Evolutionary conservation across 1,284 basidiomycete genomes (phyloP).

Genomic region (Trichosporon faecale): DNA sequence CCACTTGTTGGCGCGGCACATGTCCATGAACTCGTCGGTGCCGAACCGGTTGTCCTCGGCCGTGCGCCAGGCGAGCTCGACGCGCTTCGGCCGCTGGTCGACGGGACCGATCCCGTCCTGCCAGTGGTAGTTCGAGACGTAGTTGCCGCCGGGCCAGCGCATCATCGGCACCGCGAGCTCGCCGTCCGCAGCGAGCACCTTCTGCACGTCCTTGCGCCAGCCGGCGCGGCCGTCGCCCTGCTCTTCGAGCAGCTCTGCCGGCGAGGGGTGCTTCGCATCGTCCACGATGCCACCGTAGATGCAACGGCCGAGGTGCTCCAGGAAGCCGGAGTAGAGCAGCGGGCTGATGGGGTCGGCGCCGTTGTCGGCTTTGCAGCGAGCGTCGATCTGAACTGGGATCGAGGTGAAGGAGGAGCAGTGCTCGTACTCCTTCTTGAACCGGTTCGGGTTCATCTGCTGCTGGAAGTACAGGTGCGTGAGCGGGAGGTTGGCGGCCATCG

Average conservation of each 20-base stretch:
- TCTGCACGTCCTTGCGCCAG: slow-evolving; percentile 61
- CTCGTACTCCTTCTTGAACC: slow-evolving; percentile 8
- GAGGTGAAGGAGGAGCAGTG: slow-evolving; percentile 4
- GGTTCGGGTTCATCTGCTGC: slow-evolving; percentile 7
- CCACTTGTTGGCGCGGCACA: slow-evolving; percentile 33
- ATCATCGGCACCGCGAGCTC: slow-evolving; percentile 59
- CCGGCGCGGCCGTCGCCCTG: slow-evolving; percentile 50
- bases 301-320: slow-evolving; percentile 60
- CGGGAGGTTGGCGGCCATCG: slow-evolving; percentile 14
- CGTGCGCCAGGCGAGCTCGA: slow-evolving; percentile 62
- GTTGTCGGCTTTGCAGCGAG: slow-evolving; percentile 3
- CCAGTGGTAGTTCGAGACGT: slow-evolving; percentile 61
- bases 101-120: slow-evolving; percentile 62
- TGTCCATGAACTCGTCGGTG: slow-evolving; percentile 56
- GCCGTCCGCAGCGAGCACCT: slow-evolving; percentile 55
- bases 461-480: slow-evolving; percentile 13
- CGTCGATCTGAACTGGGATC: slow-evolving; percentile 10
- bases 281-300: slow-evolving; percentile 62
- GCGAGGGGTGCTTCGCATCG: slow-evolving; percentile 50
- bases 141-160: slow-evolving; percentile 59
- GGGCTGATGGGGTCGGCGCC: slow-evolving; percentile 20
- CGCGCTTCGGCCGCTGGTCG: slow-evolving; percentile 57
- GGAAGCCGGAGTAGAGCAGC: slow-evolving; percentile 59
- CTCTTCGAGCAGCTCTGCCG: slow-evolving; percentile 36
- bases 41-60: slow-evolving; percentile 64